Percentiles rank a stretch among this genome's conserved stretches.
Conservation (phyloP, 2,329 filamentous ascomycete species). For the Apiospora phragmitis region DNA sequence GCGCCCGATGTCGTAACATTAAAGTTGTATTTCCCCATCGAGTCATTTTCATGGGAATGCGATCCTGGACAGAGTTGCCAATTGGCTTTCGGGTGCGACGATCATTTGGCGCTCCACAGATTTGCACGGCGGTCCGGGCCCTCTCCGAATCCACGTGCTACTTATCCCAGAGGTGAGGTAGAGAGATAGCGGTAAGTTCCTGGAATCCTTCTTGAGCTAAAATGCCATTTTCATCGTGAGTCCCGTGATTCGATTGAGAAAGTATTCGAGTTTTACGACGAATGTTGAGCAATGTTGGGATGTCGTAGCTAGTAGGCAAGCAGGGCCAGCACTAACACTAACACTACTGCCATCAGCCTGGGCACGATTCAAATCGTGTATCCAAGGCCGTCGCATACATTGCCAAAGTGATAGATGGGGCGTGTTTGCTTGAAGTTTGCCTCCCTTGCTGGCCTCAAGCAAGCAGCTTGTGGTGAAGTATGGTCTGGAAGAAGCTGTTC, state of each 20-base stretch:
- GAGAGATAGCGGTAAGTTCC: background rate
- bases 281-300: too few relatives aligned
- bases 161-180: background rate
- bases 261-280: background rate
- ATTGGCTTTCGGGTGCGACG: background rate
- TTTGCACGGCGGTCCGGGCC: background rate
- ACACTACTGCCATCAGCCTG: background rate
- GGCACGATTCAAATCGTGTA: background rate
- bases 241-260: background rate
- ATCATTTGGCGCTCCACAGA: background rate
- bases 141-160: background rate
- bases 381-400: background rate
- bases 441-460: background rate
- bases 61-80: background rate
- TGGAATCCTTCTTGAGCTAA: background rate
- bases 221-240: background rate
- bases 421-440: background rate
- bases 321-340: background rate
- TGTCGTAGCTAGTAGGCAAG: background rate
- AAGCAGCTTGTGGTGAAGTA: background rate
- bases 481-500: too few relatives aligned
- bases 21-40: background rate
- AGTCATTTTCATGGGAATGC: background rate
- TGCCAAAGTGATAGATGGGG: background rate
- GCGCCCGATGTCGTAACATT: background rate